Evolutionary conservation across 257 asterid species (phyloP).

Genomic region (Solanum pennellii): DNA sequence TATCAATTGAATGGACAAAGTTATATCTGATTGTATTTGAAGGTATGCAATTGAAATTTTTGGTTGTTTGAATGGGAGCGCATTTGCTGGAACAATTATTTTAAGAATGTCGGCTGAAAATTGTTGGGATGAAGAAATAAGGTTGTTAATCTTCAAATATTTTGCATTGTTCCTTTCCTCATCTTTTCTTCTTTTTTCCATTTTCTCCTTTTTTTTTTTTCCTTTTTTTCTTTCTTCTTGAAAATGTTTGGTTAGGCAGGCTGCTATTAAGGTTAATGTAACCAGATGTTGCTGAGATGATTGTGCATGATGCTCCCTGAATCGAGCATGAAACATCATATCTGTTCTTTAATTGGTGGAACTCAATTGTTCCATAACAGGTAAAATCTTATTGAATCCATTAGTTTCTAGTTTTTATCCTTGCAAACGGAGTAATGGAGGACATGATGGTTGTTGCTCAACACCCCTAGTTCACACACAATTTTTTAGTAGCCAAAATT

Average conservation of each 20-base stretch:
- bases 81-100: slow-evolving; percentile 6
- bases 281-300: slow-evolving; percentile 49
- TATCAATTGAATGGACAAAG: slow-evolving; percentile 43
- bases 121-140: neutral
- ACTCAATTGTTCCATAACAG: slow-evolving; percentile 37
- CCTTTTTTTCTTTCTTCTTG: slow-evolving; percentile 4
- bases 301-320: slow-evolving; percentile 14
- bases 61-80: slow-evolving; percentile 14
- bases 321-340: slow-evolving; percentile 6
- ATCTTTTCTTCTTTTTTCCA: neutral
- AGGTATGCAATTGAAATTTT: slow-evolving; percentile 39
- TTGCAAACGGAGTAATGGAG: neutral
- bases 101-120: slow-evolving; percentile 7
- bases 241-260: slow-evolving; percentile 52
- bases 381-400: slow-evolving; percentile 31
- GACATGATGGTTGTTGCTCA: neutral
- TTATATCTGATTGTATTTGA: slow-evolving; percentile 28
- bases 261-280: slow-evolving; percentile 41
- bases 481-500: neutral
- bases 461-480: neutral
- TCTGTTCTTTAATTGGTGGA: slow-evolving; percentile 28
- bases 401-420: neutral
- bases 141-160: slow-evolving; percentile 21
- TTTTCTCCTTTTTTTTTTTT: neutral
- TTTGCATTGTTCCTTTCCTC: neutral